Evolutionary conservation across 495 filamentous ascomycete genomes (phyloP), one percentile per base, ranked within the genome.

Genomic region (Cercophora newfieldiana): DNA sequence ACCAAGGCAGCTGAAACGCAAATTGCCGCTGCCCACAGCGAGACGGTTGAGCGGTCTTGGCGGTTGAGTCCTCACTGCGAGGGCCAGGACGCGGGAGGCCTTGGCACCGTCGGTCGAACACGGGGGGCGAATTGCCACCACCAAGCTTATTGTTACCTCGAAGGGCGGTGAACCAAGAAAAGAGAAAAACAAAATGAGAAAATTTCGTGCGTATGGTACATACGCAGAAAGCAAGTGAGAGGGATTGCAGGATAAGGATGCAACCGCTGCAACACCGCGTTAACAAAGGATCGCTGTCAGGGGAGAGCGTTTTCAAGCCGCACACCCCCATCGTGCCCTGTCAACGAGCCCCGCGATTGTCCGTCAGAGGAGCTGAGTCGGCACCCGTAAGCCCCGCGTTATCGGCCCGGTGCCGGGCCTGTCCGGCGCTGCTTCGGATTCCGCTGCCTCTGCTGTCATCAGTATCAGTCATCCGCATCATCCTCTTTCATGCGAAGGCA

Each of bases 121-220:
- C 37, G 37, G 37, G 50, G n/a, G 50, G 50, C 50, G 50, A 53
- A 53, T 53, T 53, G 50, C 50, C 50, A 53, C 50, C 50, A 26
- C 19, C 5, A 24, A 14, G 7, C 21, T 18, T 14, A 44, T 44
- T 14, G 37, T 44, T 44, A 44, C 37, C 37, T 14, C 18, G 37
- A 44, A 53, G 24, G 50, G 50, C 50, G 50, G 50, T 53, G 50
- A 53, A 53, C 21, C 8, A 53, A 47, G 37, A 53, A 53, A 53
- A 22, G 24, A n/a, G 12, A n/a, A 24, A 24, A n/a, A 51, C 48
- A 24, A 51, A 44, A 14, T 16, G 12, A 44, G 12, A 14, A 44
- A 44, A 44, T 6, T 14, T 44, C 2, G 37, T 44, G 37, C 2
- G n/a, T n/a, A n/a, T n/a, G n/a, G n/a, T n/a, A 14, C 37, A 2